A percentile compares a stretch with the other conserved stretches of the same genome.
Evolutionary conservation across 129 eudicot genomes (phyloP).

Genomic region (Saussurea involucrata): DNA sequence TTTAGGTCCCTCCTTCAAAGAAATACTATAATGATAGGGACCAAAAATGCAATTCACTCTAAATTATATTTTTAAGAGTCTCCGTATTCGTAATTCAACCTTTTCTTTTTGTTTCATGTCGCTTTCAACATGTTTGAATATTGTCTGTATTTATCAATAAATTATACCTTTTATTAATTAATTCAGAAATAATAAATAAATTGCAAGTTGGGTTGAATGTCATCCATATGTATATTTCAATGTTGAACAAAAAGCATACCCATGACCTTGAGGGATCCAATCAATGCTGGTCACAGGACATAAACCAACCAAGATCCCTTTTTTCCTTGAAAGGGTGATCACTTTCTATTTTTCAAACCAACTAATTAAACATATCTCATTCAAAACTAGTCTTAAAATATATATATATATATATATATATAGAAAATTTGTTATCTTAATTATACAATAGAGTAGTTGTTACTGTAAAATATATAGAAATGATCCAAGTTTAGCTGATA

Average conservation of each 20-base stretch:
- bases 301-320: conserved; percentile 38
- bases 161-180: not conserved
- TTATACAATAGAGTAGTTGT: too few species aligned
- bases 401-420: too few species aligned
- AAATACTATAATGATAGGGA: too few species aligned
- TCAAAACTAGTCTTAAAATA: not conserved
- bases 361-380: not conserved
- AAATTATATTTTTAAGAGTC: not conserved
- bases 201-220: conserved; percentile 22
- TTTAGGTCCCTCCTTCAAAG: too few species aligned
- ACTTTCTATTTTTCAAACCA: not conserved
- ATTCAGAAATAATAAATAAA: not conserved
- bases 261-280: conserved; percentile 11
- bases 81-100: not conserved
- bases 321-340: not conserved
- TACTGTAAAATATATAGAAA: too few species aligned
- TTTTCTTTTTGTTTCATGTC: conserved; percentile 25
- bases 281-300: conserved; percentile 25
- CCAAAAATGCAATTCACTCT: too few species aligned
- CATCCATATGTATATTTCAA: conserved; percentile 4
- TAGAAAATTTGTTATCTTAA: too few species aligned
- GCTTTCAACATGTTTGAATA: conserved; percentile 23
- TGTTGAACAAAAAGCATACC: not conserved
- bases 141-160: conserved; percentile 13
- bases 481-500: not conserved